Base-by-base conservation (phyloP, 176 grass and related monocot genomes). In the Carex scoparia region DNA sequence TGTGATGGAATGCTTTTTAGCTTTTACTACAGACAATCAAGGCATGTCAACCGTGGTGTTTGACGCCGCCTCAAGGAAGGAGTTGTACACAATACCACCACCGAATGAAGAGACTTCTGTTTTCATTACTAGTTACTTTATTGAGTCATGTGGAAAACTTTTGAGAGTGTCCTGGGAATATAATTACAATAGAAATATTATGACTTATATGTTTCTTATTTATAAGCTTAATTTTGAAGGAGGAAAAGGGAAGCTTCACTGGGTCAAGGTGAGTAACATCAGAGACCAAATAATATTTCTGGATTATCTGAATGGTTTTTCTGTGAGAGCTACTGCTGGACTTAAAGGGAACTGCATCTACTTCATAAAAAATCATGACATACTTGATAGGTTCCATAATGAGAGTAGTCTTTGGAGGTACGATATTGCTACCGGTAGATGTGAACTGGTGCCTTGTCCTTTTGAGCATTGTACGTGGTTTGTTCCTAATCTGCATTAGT, bases 311-410 rank as follows among this genome's bases (percentile, higher is more conserved):
- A 72, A 9, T n/a, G 69, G 40, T 46, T 48, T 71, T 48, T 23
- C 69, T 3, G 23, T 7, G 0, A 71, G 35, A 19, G 69, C 37
- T 18, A 44, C 38, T 46, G 69, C 15, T 46, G 69, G 35, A 71
- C 15, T 71, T 19, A 44, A 71, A 71, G 69, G 40, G 16, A 71
- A 71, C 69, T 71, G 69, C 69, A 44, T 71, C 69, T 71, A 71
- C 40, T 19, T 71, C 38, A 42, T 68, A 68, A 2, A 14, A 15
- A 12, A 68, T 37, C 0, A 68, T 35, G 3, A 1, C 3, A 35
- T 12, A 4, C 37, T 0, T 2, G 10, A 27, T 64, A 10, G n/a
- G 23, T 28, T 10, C 7, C 2, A 10, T 9, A 23, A 8, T 60
- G 57, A 4, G 9, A 65, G 13, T 37, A 68, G 0, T 38, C 65